Percentiles rank a stretch among this genome's conserved stretches.
Conservation (phyloP, 2,329 filamentous ascomycete genomes). For the Fusarium mundagurra region DNA sequence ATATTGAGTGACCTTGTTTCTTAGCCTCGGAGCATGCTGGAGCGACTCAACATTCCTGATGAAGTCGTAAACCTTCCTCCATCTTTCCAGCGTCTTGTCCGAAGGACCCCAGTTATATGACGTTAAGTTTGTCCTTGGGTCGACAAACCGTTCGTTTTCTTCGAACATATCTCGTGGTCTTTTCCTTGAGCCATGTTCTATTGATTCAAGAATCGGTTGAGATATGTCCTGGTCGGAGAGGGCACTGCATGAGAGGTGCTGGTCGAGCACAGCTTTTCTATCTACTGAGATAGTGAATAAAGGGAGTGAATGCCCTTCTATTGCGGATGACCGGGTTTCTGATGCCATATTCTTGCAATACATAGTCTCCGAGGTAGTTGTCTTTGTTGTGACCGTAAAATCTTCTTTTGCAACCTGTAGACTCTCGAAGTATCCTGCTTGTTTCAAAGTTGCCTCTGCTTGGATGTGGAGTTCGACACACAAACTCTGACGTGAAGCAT, state of each 20-base stretch:
- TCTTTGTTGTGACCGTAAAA: rapidly evolving
- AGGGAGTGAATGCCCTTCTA: neutral
- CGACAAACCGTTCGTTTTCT: neutral
- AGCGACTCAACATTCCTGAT: neutral
- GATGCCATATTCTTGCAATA: rapidly evolving
- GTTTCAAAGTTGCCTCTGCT: neutral
- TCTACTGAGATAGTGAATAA: neutral
- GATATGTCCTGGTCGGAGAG: neutral
- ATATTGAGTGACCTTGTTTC: neutral
- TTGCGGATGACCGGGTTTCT: too few relatives aligned
- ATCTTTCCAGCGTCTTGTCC: neutral
- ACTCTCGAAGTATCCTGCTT: neutral
- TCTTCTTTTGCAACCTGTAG: neutral
- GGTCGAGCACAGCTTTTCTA: neutral
- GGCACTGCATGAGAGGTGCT: neutral
- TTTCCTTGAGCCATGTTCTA: neutral
- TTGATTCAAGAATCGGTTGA: neutral
- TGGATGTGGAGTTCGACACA: neutral
- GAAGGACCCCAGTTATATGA: neutral
- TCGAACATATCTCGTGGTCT: neutral
- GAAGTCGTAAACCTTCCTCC: neutral
- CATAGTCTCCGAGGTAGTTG: neutral
- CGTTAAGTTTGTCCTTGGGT: neutral
- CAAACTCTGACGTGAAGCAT: neutral
- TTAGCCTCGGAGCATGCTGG: neutral